Conservation (phyloP, 1,139 yeast genomes). For the Arxiozyma telluris region DNA sequence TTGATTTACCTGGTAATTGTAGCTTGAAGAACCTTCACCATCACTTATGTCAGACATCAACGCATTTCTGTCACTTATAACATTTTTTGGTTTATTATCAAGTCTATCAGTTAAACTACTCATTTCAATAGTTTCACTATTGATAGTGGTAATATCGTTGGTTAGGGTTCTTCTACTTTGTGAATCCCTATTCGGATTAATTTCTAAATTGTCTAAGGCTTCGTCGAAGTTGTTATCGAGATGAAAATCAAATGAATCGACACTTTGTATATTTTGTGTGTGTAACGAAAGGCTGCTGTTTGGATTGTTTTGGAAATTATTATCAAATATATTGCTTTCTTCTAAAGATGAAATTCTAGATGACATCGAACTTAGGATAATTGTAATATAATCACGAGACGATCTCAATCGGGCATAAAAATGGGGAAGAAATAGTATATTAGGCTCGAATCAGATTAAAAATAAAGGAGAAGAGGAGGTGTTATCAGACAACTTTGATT, state of each 20-base stretch:
- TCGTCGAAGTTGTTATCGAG: conserved; percentile 35
- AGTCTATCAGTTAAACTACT: conserved; percentile 15
- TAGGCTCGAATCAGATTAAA: neutral
- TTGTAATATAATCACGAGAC: neutral
- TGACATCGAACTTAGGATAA: neutral
- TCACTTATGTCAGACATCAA: conserved; percentile 9
- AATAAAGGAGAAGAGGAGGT: neutral
- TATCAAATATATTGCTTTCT: neutral
- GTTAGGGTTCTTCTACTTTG: conserved; percentile 5
- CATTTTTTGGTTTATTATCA: neutral
- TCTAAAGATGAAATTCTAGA: neutral
- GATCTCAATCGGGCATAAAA: neutral
- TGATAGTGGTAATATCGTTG: conserved; percentile 5
- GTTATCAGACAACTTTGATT: neutral
- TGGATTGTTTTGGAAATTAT: neutral
- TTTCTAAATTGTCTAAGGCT: conserved; percentile 32
- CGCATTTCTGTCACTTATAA: conserved; percentile 18
- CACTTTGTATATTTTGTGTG: conserved; percentile 16
- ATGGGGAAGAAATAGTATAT: neutral
- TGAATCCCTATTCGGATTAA: conserved; percentile 14
- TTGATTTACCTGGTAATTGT: neutral
- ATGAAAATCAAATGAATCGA: conserved; percentile 32
- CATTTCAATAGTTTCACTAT: conserved; percentile 24
- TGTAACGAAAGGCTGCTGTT: neutral
- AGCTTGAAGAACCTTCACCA: conserved; percentile 11